phyloP scores from a whole-genome alignment of 176 grass and related monocot species.

The Avena insularis region DNA sequence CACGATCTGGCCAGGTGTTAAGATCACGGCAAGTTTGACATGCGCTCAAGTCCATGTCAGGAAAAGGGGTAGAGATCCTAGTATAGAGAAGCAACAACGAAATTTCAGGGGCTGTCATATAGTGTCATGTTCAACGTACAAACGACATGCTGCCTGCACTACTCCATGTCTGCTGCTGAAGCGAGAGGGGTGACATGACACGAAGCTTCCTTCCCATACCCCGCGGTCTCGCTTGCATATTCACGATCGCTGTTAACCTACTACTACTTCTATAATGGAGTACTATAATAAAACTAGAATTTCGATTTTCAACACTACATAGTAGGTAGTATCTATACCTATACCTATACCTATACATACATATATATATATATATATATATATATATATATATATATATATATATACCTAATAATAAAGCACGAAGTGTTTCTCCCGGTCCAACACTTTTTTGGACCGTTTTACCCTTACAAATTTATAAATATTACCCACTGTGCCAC shows the following conservation, averaged over 20 bases:
- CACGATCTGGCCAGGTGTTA: slow-evolving; percentile 23
- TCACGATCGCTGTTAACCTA: slow-evolving; percentile 3
- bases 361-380: no score
- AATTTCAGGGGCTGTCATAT: slow-evolving; percentile 27
- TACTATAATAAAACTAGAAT: not conserved
- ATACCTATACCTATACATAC: no score
- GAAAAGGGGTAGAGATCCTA: slow-evolving; percentile 38
- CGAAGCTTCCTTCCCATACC: slow-evolving; percentile 52
- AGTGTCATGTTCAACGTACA: slow-evolving; percentile 32
- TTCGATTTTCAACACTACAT: slow-evolving; percentile 28
- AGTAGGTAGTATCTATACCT: not conserved
- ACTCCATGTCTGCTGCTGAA: slow-evolving; percentile 22
- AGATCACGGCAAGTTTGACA: slow-evolving; percentile 37
- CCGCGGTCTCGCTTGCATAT: not conserved
- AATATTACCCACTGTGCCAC: no score
- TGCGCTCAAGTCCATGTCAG: slow-evolving; percentile 17
- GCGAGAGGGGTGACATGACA: not conserved
- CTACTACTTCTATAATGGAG: no score
- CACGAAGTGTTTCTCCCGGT: no score
- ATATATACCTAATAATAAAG: no score
- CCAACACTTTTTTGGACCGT: no score
- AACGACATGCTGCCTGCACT: slow-evolving; percentile 20
- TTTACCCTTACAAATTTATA: no score
- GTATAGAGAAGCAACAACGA: slow-evolving; percentile 45
- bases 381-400: no score